Conservation (phyloP, 768 basidiomycete genomes). For the Cystoderma amianthinum region DNA sequence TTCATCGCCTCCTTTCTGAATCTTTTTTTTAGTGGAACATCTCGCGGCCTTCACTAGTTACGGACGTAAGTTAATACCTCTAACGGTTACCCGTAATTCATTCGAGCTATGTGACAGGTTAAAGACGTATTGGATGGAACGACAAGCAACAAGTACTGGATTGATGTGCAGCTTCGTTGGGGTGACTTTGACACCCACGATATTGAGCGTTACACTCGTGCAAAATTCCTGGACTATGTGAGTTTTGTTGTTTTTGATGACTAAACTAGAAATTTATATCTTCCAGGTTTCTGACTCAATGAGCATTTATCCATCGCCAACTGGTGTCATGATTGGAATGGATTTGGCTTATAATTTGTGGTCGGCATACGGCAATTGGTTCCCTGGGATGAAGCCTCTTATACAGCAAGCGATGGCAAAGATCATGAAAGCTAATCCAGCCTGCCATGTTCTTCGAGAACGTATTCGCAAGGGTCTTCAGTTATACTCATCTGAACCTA, state of each 20-base stretch:
- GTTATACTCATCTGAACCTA: slow-evolving; percentile 97
- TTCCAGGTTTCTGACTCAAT: slow-evolving; percentile 93
- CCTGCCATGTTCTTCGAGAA: slow-evolving; percentile 93
- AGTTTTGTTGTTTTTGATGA: slow-evolving; percentile 14
- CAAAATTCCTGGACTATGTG: slow-evolving; percentile 98
- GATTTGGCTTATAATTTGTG: slow-evolving; percentile 97
- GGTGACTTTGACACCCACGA: slow-evolving; percentile 99
- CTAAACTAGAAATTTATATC: slow-evolving; percentile 3
- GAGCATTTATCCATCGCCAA: slow-evolving; percentile 99
- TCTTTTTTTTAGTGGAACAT: slow-evolving; percentile 79
- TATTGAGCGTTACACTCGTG: slow-evolving; percentile 96
- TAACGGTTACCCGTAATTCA: background rate
- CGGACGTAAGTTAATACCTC: slow-evolving; percentile 71
- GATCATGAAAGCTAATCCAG: slow-evolving; percentile 99
- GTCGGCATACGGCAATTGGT: slow-evolving; percentile 99
- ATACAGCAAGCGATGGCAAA: slow-evolving; percentile 99
- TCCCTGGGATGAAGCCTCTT: slow-evolving; percentile 97
- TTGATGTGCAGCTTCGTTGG: slow-evolving; percentile 93
- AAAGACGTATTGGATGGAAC: slow-evolving; percentile 98
- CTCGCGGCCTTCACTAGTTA: slow-evolving; percentile 89
- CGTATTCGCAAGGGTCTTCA: slow-evolving; percentile 98
- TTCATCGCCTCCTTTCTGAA: background rate
- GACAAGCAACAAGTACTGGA: slow-evolving; percentile 98
- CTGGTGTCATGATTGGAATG: slow-evolving; percentile 98
- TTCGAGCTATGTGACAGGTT: too few relatives aligned